Conservation (phyloP, 176 grass and related monocot species). For the Paspalum notatum region DNA sequence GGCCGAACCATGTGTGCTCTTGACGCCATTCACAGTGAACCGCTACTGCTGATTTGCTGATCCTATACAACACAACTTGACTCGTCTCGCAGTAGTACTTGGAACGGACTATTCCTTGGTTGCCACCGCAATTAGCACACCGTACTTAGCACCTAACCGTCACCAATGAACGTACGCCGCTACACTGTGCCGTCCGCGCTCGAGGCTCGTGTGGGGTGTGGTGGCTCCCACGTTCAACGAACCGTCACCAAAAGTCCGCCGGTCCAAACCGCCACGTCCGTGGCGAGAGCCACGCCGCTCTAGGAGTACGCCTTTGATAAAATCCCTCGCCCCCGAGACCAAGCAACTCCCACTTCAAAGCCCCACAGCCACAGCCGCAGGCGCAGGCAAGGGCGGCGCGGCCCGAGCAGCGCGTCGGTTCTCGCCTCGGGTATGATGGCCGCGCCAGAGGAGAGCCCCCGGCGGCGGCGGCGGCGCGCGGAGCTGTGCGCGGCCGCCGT, state of each 20-base stretch:
- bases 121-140: slow-evolving; percentile 9
- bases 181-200: not conserved
- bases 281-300: not conserved
- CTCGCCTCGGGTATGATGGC: slow-evolving; percentile 3
- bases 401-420: not conserved
- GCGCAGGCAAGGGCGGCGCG: not conserved
- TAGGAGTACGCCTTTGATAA: slow-evolving; percentile 20
- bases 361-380: not conserved
- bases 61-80: not conserved
- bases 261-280: slow-evolving; percentile 44
- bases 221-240: slow-evolving; percentile 26
- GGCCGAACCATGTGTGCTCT: not conserved
- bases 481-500: slow-evolving; percentile 50
- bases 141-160: slow-evolving; percentile 36
- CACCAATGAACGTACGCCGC: not conserved
- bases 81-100: not conserved
- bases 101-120: not conserved
- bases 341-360: slow-evolving; percentile 36
- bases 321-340: slow-evolving; percentile 8
- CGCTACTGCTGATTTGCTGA: too few relatives aligned
- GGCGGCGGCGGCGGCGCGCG: not conserved
- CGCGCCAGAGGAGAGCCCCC: not conserved
- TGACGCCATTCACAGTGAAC: not conserved
- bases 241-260: slow-evolving; percentile 43
- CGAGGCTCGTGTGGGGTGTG: not conserved